Evolutionary conservation across 805 yeast genomes (phyloP).

Genomic region (Myxozyma neotropica): DNA sequence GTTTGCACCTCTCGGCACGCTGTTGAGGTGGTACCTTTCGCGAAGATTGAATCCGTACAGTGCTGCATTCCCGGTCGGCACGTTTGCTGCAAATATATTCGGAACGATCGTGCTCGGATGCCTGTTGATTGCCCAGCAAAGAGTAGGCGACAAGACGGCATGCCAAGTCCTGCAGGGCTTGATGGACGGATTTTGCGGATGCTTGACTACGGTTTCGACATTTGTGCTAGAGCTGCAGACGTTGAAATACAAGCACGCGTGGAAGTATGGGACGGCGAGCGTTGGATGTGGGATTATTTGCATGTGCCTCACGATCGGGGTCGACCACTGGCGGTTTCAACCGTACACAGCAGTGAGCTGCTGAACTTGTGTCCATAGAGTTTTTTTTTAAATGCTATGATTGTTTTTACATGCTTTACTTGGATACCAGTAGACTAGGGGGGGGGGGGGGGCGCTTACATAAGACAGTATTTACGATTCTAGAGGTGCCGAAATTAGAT

Average conservation of each 20-base stretch:
- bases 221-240: slow-evolving; percentile 33
- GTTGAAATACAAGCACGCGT: slow-evolving; percentile 18
- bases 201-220: slow-evolving; percentile 36
- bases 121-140: slow-evolving; percentile 9
- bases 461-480: too few relatives aligned
- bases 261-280: slow-evolving; percentile 25
- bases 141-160: neutral
- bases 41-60: slow-evolving; percentile 24
- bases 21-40: slow-evolving; percentile 32
- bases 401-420: too few relatives aligned
- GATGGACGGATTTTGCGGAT: slow-evolving; percentile 36
- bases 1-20: slow-evolving; percentile 36
- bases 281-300: slow-evolving; percentile 17
- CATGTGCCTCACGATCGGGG: slow-evolving; percentile 27
- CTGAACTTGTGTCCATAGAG: neutral
- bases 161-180: slow-evolving; percentile 34
- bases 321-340: slow-evolving; percentile 17
- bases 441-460: too few relatives aligned
- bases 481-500: too few relatives aligned
- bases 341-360: neutral
- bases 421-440: too few relatives aligned
- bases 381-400: too few relatives aligned
- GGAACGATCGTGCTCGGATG: slow-evolving; percentile 30
- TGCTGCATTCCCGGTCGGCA: slow-evolving; percentile 34
- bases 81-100: slow-evolving; percentile 35